Conservation (phyloP, 345 rosid species). For the Salix brachista region DNA sequence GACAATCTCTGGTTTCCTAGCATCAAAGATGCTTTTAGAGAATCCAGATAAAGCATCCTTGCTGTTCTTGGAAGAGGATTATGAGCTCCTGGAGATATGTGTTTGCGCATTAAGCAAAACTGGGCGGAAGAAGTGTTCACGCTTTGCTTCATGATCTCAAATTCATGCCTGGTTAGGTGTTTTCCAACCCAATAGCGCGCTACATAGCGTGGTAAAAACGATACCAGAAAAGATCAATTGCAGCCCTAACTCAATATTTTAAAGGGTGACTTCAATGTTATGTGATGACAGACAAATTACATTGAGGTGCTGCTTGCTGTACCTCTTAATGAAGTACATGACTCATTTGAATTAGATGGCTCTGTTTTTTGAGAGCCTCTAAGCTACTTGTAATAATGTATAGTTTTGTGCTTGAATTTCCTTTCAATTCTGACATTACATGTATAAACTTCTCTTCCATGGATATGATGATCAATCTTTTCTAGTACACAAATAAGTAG, state of each 20-base stretch:
- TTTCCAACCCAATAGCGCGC: not conserved
- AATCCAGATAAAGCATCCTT: constrained; percentile 77
- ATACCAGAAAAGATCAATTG: too few relatives aligned
- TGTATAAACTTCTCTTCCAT: not conserved
- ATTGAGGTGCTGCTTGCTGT: not conserved
- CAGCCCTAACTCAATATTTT: too few relatives aligned
- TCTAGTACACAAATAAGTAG: too few relatives aligned
- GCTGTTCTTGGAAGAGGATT: constrained; percentile 88
- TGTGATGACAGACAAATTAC: not conserved
- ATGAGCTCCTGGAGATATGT: constrained; percentile 76
- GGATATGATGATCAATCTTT: not conserved
- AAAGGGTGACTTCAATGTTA: not conserved
- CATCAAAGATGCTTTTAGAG: constrained; percentile 83
- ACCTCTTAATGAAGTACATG: not conserved
- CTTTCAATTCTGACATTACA: not conserved
- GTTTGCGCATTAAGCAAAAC: constrained; percentile 60
- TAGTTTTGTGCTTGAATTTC: not conserved
- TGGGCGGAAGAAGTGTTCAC: constrained; percentile 65
- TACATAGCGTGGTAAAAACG: not conserved
- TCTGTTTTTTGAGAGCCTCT: constrained; percentile 22
- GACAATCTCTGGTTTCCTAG: constrained; percentile 78
- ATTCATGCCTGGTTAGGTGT: not conserved
- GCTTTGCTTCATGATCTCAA: constrained; percentile 43
- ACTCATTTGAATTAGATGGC: constrained; percentile 18
- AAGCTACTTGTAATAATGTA: not conserved